Conservation (phyloP, 495 filamentous ascomycete genomes). For the Penicillium daleae region DNA sequence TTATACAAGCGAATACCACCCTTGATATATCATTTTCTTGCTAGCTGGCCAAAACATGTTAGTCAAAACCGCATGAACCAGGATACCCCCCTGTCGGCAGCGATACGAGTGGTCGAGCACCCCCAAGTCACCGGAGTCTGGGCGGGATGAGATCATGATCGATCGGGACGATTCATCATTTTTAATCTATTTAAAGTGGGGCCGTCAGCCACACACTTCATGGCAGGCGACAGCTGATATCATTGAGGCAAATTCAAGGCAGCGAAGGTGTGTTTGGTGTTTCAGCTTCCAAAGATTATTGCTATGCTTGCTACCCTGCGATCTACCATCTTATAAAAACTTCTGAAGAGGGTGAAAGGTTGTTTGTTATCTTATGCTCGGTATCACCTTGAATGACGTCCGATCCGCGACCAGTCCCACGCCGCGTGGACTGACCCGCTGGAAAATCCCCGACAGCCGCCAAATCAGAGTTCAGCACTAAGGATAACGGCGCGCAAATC, state of each 20-base stretch:
- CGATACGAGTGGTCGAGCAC: constrained; percentile 8
- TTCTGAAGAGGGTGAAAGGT: background rate
- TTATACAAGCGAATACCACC: constrained; percentile 3
- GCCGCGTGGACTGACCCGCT: constrained; percentile 15
- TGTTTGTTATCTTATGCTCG: background rate
- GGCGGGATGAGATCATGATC: constrained; percentile 38
- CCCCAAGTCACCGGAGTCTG: constrained; percentile 18
- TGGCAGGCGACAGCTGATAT: constrained; percentile 26
- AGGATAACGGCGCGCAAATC: constrained; percentile 19
- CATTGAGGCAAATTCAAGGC: constrained; percentile 22
- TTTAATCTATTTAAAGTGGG: constrained; percentile 42
- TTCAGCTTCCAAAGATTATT: background rate
- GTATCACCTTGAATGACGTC: constrained; percentile 9
- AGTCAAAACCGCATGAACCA: constrained; percentile 8
- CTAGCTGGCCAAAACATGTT: background rate
- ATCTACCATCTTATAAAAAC: no score
- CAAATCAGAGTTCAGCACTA: constrained; percentile 14
- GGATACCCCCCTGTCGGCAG: constrained; percentile 10
- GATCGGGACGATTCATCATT: constrained; percentile 32
- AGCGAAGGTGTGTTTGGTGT: background rate
- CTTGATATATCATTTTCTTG: background rate
- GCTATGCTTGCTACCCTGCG: no score
- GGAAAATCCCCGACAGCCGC: constrained; percentile 19
- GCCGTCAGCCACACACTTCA: constrained; percentile 38
- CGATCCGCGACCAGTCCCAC: constrained; percentile 11